A percentile compares a stretch with the other conserved stretches of the same genome.
Conservation (phyloP, 257 asterid species). For the Solanum bulbocastanum region DNA sequence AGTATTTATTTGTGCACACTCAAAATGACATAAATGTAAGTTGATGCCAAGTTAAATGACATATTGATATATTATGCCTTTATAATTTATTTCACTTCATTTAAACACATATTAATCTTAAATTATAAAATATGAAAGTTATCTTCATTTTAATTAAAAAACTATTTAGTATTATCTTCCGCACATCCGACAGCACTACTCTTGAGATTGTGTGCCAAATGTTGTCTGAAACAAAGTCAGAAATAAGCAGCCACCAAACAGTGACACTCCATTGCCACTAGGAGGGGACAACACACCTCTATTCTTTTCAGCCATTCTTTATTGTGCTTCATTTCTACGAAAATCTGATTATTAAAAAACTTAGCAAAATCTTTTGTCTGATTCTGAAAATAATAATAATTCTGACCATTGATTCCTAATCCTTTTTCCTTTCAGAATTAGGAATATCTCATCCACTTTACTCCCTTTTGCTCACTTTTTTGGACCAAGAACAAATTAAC, state of each 20-base stretch:
- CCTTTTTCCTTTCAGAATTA: slow-evolving; percentile 18
- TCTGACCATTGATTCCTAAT: slow-evolving; percentile 55
- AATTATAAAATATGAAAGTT: no score
- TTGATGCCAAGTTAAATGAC: no score
- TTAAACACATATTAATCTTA: no score
- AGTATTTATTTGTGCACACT: no score
- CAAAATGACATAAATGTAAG: background rate
- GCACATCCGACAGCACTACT: no score
- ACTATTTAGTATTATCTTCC: no score
- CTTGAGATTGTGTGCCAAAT: slow-evolving; percentile 21
- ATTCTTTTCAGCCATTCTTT: no score
- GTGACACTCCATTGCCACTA: background rate
- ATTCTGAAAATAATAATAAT: background rate
- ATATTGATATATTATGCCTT: no score
- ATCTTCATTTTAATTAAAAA: no score
- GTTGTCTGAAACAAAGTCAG: background rate
- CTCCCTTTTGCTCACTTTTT: slow-evolving; percentile 1
- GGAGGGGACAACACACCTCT: background rate
- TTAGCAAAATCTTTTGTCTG: slow-evolving; percentile 19
- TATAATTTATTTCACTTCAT: no score
- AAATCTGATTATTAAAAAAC: background rate
- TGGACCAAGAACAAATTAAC: slow-evolving; percentile 5
- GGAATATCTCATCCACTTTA: slow-evolving; percentile 22
- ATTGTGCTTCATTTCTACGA: background rate
- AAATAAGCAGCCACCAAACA: background rate